Evolutionary conservation across 805 yeast genomes (phyloP).

Genomic region (Spathaspora girioi): DNA sequence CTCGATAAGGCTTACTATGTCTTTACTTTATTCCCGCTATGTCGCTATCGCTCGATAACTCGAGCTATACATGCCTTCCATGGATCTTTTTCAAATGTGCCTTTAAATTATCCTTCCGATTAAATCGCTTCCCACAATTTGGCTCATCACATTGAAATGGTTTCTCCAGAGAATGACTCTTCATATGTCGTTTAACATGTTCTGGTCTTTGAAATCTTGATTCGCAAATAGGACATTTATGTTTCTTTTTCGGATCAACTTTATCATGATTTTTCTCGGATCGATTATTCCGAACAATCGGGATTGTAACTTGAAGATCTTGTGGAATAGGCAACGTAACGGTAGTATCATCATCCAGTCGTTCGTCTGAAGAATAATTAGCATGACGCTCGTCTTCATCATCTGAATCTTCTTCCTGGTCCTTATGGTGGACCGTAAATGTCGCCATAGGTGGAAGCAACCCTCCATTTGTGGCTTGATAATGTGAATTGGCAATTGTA

Average conservation of each 20-base stretch:
- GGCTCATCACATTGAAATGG: constrained; percentile 53
- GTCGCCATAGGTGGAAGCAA: constrained; percentile 34
- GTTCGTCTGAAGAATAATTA: not conserved
- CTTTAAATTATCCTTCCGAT: constrained; percentile 57
- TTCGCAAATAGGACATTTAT: constrained; percentile 62
- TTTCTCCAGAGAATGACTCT: constrained; percentile 55
- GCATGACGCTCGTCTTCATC: not conserved
- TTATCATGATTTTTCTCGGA: constrained; percentile 28
- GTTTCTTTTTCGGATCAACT: constrained; percentile 49
- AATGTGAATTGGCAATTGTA: constrained; percentile 39
- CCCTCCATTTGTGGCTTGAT: constrained; percentile 13
- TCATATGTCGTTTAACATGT: constrained; percentile 64
- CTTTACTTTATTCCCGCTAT: no score
- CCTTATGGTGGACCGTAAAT: constrained; percentile 12
- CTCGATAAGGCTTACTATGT: no score
- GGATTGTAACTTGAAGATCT: constrained; percentile 8
- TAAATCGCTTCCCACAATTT: constrained; percentile 53
- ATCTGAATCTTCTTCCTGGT: not conserved
- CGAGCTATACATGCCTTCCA: constrained; percentile 4
- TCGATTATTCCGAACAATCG: constrained; percentile 10
- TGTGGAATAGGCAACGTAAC: constrained; percentile 9
- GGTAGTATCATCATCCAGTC: constrained; percentile 6
- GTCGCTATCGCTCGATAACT: not conserved
- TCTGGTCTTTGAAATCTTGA: constrained; percentile 66
- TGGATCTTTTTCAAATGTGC: constrained; percentile 64